Evolutionary conservation across 2,329 filamentous ascomycete species (phyloP).

Genomic region (Alternaria angustiovoidea): DNA sequence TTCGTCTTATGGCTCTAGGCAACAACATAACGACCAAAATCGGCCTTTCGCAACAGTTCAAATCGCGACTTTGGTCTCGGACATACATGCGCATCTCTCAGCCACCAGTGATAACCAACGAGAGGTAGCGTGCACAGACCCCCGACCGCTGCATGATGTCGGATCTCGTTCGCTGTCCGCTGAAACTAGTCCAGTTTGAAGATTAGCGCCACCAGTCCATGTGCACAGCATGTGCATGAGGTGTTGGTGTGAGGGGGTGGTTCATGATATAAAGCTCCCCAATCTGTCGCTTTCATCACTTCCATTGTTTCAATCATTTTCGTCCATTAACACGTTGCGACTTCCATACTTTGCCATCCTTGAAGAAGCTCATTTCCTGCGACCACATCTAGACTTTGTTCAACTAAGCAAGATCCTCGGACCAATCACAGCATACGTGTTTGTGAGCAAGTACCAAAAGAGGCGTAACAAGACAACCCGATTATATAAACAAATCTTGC

Average conservation of each 20-base stretch:
- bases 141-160: slow-evolving; percentile 1
- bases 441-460: slow-evolving; percentile 29
- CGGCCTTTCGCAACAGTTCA: background rate
- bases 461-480: slow-evolving; percentile 10
- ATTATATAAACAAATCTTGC: slow-evolving; percentile 9
- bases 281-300: background rate
- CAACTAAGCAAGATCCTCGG: slow-evolving; percentile 13
- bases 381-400: background rate
- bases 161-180: background rate
- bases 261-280: background rate
- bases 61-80: background rate
- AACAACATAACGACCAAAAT: slow-evolving; percentile 5
- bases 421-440: slow-evolving; percentile 31
- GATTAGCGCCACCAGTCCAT: background rate
- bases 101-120: background rate
- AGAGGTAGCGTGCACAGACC: background rate
- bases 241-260: background rate
- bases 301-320: background rate
- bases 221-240: slow-evolving; percentile 4
- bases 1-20: slow-evolving; percentile 2
- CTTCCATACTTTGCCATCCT: background rate
- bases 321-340: background rate
- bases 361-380: background rate
- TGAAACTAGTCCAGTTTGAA: slow-evolving; percentile 5
- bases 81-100: background rate